phyloP scores from a whole-genome alignment of 176 grass and related monocot species.

The Oryza glumipatula region DNA sequence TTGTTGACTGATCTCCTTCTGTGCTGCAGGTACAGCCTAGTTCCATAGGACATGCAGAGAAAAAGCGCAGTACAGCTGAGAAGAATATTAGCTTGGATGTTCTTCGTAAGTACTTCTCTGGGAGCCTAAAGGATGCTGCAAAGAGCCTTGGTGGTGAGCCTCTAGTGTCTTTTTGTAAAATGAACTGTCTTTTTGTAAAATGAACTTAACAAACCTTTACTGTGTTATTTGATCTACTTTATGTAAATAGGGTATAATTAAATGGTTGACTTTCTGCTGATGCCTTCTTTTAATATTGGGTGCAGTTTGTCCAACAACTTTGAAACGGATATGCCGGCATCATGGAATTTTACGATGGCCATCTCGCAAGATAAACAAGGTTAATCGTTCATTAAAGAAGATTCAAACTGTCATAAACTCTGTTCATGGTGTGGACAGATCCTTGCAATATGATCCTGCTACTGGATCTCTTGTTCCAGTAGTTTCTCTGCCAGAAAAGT shows the following conservation, averaged over 20 bases:
- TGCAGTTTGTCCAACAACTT: conserved; percentile 97
- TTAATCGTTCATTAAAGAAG: conserved; percentile 92
- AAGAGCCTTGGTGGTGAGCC: conserved; percentile 82
- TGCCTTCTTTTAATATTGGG: conserved; percentile 28
- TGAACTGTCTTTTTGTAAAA: not conserved
- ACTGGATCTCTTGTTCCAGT: conserved; percentile 78
- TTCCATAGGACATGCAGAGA: conserved; percentile 52
- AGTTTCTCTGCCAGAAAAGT: conserved; percentile 48
- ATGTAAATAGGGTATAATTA: conserved; percentile 2
- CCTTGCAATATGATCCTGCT: conserved; percentile 81
- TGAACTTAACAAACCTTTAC: not conserved
- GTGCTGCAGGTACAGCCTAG: conserved; percentile 55
- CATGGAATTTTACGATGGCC: conserved; percentile 96
- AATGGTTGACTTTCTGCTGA: conserved; percentile 30
- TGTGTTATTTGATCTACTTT: conserved; percentile 22
- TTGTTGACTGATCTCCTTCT: conserved; percentile 31
- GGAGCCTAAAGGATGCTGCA: conserved; percentile 91
- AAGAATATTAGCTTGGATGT: conserved; percentile 92
- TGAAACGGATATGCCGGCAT: conserved; percentile 94
- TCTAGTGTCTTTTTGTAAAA: conserved; percentile 3
- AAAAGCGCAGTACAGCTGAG: conserved; percentile 66
- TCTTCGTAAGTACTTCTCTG: conserved; percentile 93
- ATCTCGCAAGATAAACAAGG: conserved; percentile 98
- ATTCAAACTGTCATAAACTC: conserved; percentile 95
- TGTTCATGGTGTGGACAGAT: conserved; percentile 77